Percentiles rank a stretch among this genome's conserved stretches.
Evolutionary conservation across 371 early-diverging fungal genomes (phyloP).

Genomic region (Mortierella sp.): DNA sequence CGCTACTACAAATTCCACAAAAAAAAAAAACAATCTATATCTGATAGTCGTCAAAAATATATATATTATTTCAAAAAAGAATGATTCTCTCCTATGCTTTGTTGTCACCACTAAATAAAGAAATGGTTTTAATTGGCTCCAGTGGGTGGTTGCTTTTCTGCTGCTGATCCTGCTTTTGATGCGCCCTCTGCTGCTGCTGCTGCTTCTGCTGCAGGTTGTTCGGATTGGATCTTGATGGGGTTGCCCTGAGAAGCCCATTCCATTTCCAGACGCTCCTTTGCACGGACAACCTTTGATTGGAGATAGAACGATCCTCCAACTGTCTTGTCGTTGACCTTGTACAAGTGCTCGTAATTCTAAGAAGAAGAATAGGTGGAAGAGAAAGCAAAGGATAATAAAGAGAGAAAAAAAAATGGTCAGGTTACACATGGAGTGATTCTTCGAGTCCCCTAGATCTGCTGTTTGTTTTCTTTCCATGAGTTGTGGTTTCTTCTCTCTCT

Average conservation of each 20-base stretch:
- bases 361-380: background rate
- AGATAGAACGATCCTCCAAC: conserved; percentile 94
- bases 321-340: conserved; percentile 86
- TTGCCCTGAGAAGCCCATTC: conserved; percentile 76
- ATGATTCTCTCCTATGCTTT: background rate
- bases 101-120: background rate
- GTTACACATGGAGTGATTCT: background rate
- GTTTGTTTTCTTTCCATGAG: background rate
- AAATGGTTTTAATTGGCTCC: conserved; percentile 6
- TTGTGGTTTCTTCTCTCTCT: background rate
- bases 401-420: background rate
- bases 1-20: too few relatives aligned
- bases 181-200: conserved; percentile 9
- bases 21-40: background rate
- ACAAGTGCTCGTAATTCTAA: conserved; percentile 91
- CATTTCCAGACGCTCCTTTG: conserved; percentile 92
- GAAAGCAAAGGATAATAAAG: background rate
- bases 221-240: conserved; percentile 26
- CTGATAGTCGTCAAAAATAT: too few relatives aligned
- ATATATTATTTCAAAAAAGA: background rate
- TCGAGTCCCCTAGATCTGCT: background rate
- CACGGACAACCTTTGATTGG: conserved; percentile 93
- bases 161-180: conserved; percentile 12
- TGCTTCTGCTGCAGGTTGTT: background rate
- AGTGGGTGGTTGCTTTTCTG: conserved; percentile 13